Base-by-base conservation (phyloP, 768 basidiomycete genomes). In the Kondoa malvinella region DNA sequence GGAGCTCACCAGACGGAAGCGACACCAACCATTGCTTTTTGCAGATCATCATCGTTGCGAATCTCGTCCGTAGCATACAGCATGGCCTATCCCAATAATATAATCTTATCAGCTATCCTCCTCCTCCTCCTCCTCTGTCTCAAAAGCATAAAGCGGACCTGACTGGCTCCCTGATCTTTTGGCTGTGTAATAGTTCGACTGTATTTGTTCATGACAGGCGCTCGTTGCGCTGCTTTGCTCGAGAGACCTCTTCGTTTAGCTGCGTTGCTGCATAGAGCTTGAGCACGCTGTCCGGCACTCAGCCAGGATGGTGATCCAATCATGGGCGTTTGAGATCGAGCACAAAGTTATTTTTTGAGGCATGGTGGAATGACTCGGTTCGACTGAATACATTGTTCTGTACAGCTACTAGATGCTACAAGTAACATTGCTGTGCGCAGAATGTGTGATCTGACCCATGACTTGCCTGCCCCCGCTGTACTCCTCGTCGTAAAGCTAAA, bases 11-110 rank as follows among this genome's bases (percentile, higher is more conserved):
- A 99, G 34, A 99, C 87, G 72, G 91, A 94, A 12, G 86, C 95
- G 30, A 99, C 85, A 63, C 95, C 95, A 67, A 99, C 88, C 92
- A 97, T 96, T 58, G 92, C 85, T 77, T 94, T 96, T 75, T 88
- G 80, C 70, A 99, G 87, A 80, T 99, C 95, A 1, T 81, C 82
- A 71, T 94, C 87, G 17, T 73, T 78, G 29, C 82, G 79, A 70
- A 99, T 83, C 32, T 89, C 92, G 34, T 96, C 95, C 0, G 95
- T 99, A n/a, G 92, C 95, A 78, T 92, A 99, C 62, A 99, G 80
- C 95, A 99, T 97, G 34, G 95, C 95, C 89, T 94, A 74, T 50
- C 15, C 31, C 65, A 30, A 58, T 21, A 14, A 60, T 30, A 16
- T 34, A 31, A 34, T n/a, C 56, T 29, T 21, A 59, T 50, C 57